Conservation (phyloP, 108 stramenopile genomes). For the Cyclotella kingstonii region DNA sequence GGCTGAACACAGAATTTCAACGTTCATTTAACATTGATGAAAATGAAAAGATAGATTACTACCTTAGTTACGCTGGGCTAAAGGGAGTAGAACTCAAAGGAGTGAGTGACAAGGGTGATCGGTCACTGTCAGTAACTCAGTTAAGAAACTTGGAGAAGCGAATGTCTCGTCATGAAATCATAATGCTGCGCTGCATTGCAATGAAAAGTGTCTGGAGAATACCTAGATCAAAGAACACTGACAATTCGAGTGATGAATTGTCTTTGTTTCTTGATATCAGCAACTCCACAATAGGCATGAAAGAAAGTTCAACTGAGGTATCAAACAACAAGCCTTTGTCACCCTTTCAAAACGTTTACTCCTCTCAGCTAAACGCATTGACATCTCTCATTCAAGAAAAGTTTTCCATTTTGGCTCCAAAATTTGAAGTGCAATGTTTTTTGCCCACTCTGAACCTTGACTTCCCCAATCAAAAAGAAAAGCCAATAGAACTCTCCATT, state of each 20-base stretch:
- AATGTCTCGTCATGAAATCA: constrained; percentile 25
- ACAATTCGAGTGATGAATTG: constrained; percentile 19
- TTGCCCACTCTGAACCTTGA: constrained; percentile 11
- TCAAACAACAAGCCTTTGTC: constrained; percentile 4
- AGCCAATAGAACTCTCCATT: not conserved
- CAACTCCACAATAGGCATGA: constrained; percentile 16
- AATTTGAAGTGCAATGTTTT: not conserved
- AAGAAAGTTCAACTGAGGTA: not conserved
- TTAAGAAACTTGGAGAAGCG: constrained; percentile 15
- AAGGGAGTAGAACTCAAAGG: not conserved
- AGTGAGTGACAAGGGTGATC: not conserved
- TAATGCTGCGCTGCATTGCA: constrained; percentile 20
- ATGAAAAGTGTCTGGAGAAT: constrained; percentile 34
- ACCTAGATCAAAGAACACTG: constrained; percentile 13
- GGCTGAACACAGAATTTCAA: constrained; percentile 7
- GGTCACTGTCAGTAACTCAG: not conserved
- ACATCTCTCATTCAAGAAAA: constrained; percentile 18
- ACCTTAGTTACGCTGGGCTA: constrained; percentile 5
- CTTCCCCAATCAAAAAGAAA: constrained; percentile 13
- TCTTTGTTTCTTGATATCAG: constrained; percentile 11
- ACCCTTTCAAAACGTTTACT: constrained; percentile 13
- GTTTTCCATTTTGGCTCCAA: constrained; percentile 17
- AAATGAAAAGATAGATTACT: constrained; percentile 14
- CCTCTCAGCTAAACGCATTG: constrained; percentile 17
- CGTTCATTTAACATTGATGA: constrained; percentile 3